Evolutionary conservation across 1,139 yeast genomes (phyloP).

Genomic region (Arxiozyma bovina): DNA sequence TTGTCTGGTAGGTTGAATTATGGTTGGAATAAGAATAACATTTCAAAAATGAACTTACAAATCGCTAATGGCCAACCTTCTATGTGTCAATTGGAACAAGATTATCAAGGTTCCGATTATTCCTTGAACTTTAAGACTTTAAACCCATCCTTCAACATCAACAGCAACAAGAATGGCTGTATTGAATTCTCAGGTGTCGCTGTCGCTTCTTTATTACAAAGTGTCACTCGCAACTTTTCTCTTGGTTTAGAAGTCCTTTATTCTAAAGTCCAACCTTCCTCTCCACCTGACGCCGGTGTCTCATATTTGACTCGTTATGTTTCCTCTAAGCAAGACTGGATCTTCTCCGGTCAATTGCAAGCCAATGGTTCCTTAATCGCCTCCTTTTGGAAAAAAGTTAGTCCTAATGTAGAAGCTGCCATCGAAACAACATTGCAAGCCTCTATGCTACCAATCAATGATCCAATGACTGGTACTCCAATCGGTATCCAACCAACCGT

Average conservation of each 20-base stretch:
- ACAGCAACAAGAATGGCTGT: constrained; percentile 30
- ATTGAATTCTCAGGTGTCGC: constrained; percentile 80
- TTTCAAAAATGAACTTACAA: constrained; percentile 83
- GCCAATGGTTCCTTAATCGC: constrained; percentile 87
- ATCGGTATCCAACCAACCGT: constrained; percentile 72
- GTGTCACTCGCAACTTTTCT: constrained; percentile 73
- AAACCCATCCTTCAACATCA: constrained; percentile 69
- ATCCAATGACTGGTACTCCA: constrained; percentile 74
- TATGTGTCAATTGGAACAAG: constrained; percentile 95
- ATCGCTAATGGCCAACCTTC: constrained; percentile 84
- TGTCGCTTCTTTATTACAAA: constrained; percentile 84
- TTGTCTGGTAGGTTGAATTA: constrained; percentile 86
- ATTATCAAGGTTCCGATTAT: constrained; percentile 81
- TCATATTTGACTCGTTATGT: constrained; percentile 88
- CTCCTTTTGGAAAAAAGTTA: constrained; percentile 88
- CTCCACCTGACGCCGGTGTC: constrained; percentile 89
- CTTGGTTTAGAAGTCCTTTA: constrained; percentile 91
- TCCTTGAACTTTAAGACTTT: constrained; percentile 82
- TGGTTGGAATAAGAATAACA: constrained; percentile 76
- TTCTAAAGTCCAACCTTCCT: constrained; percentile 62
- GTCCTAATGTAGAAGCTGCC: constrained; percentile 94
- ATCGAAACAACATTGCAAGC: constrained; percentile 83
- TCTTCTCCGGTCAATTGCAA: constrained; percentile 87
- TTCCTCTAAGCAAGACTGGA: constrained; percentile 64
- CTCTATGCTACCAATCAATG: constrained; percentile 68